These are phyloP conservation scores for Kurtzmaniella natalensis DNA, from an alignment of 1,139 yeast genomes.

Conservation along the genomic window DNA sequence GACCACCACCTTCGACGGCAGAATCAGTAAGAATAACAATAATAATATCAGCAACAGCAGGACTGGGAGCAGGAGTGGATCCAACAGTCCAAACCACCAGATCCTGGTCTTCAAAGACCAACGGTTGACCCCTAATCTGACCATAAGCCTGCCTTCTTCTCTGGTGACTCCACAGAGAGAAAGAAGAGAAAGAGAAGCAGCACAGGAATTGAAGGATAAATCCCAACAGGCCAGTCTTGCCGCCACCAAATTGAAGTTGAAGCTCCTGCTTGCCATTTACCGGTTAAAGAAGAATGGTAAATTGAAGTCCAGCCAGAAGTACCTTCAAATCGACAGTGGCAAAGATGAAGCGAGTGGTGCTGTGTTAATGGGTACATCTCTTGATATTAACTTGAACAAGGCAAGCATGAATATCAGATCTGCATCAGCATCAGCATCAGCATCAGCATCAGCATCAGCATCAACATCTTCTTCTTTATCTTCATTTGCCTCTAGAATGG, in stretches of 20 bases:
- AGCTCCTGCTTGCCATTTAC: conserved; percentile 75
- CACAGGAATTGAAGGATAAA: conserved; percentile 8
- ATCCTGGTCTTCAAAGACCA: conserved; percentile 5
- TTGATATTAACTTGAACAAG: conserved; percentile 3
- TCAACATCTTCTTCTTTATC: conserved; percentile 1
- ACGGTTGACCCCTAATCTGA: conserved; percentile 6
- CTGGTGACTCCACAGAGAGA: conserved; percentile 1
- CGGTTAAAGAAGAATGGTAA: conserved; percentile 42
- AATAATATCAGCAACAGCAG: no score
- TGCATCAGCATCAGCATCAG: neutral
- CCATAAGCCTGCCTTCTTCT: conserved; percentile 5
- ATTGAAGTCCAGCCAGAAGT: conserved; percentile 1
- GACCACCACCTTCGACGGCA: no score
- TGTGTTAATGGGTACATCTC: conserved; percentile 1
- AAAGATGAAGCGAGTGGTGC: neutral
- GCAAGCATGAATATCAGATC: neutral
- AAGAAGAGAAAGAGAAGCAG: no score
- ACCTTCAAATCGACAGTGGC: neutral
- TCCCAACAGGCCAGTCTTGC: conserved; percentile 32
- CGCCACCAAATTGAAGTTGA: conserved; percentile 63
- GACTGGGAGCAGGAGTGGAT: no score
- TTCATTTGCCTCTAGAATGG: neutral
- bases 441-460: conserved; percentile 4
- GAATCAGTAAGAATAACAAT: no score
- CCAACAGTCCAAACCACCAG: no score